Base-by-base conservation (phyloP, 306 rosid genomes). In the Begonia peltatifolia region DNA sequence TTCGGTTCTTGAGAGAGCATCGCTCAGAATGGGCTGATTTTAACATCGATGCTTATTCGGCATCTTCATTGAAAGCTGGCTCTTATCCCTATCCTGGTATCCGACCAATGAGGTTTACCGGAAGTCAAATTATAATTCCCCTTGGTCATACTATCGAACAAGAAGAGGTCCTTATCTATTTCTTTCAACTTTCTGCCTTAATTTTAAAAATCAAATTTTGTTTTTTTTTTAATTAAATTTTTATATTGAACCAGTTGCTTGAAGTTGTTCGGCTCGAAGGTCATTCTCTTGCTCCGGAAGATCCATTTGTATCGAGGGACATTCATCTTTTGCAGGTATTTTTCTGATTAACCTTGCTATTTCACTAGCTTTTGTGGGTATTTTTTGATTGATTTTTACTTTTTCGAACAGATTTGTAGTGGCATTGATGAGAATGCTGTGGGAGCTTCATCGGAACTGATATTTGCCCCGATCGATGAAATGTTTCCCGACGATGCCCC, bases 1-100 rank as follows among this genome's bases (percentile, higher is more conserved):
- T 92, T 75, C 93, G 94, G 25, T 92, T 92, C 74, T 64, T 92
- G 63, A 92, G 96, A 65, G 96, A 92, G 67, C 99, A 92, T 41
- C 95, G 96, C 49, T 83, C 99, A 14, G 96, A 92, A 73, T 92
- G 96, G 99, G 99, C 99, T 46, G 96, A 92, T 82, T 92, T 92
- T 70, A 92, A 92, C 46, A 84, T 92, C 50, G 99, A 92, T 77
- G 96, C 96, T 10, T 92, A 79, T 62, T 53, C 84, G 14, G 94
- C 94, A 7, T 82, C 93, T 13, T 76, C 96, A 53, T 57, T 86
- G 46, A 92, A 81, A 71, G 74, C 94, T n/a, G 81, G 87, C 46
- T 60, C 80, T 9, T 79, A 79, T 59, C 81, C 93, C 35, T 86
- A 81, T 76, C 94, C 96, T 12, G 95, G 94, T 59, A 81, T 83